Evolutionary conservation across 768 basidiomycete species (phyloP).

Genomic region (Lenzites betulinus): DNA sequence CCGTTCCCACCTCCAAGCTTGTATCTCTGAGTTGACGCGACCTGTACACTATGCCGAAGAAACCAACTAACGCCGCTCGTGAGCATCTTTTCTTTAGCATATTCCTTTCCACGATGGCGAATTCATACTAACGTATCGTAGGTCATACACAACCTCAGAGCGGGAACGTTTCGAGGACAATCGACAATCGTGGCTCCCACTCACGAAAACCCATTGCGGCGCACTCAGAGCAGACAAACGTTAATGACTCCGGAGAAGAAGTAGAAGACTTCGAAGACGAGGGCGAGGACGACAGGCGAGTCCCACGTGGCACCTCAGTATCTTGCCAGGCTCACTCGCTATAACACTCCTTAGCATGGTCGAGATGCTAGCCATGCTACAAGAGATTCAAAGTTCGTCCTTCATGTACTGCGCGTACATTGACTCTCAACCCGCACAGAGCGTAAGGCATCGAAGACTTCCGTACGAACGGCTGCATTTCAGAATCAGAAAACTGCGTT

Average conservation of each 20-base stretch:
- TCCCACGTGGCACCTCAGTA: background rate
- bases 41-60: background rate
- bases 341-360: conserved; percentile 17
- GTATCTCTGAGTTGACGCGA: background rate
- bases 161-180: background rate
- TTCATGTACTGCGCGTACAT: background rate
- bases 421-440: conserved; percentile 17
- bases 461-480: conserved; percentile 25
- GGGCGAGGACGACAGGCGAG: conserved; percentile 23
- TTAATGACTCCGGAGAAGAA: background rate
- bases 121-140: background rate
- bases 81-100: background rate
- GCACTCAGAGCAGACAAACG: background rate
- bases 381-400: conserved; percentile 31
- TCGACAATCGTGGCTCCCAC: background rate
- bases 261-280: conserved; percentile 6
- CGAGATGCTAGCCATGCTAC: conserved; percentile 30
- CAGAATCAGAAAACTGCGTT: conserved; percentile 28
- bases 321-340: background rate
- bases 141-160: no score
- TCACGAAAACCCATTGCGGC: background rate
- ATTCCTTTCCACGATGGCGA: background rate
- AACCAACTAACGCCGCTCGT: background rate
- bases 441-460: conserved; percentile 27
- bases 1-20: background rate